Base-by-base conservation (phyloP, 1,284 basidiomycete genomes). In the Trametes hirsuta region DNA sequence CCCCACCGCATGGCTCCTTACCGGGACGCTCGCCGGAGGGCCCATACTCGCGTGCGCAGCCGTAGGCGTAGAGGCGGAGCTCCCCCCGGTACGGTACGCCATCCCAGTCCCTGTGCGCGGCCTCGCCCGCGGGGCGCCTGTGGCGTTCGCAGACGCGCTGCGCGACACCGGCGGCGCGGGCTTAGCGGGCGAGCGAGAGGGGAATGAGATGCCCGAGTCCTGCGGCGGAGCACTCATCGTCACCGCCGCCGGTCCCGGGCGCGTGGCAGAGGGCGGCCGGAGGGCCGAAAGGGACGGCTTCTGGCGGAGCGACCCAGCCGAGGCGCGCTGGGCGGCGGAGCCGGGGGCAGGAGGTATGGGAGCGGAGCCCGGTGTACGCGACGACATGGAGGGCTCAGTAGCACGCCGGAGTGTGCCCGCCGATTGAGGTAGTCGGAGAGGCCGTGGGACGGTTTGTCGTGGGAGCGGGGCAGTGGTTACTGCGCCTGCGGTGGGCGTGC, bases 31-130 rank as follows among this genome's bases (percentile, higher is more conserved):
- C 30, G 30, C 30, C 30, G 30, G 30, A 30, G 30, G 30, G 30
- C 47, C 54, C 1, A 55, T 37, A 14, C 46, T 21, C 47, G 56
- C 48, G 11, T 67, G 50, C 47, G 63, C 59, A 36, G 36, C 53
- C 21, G 68, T 58, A 48, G 75, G 77, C 21, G 49, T 37, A 9
- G 49, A 52, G 42, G 74, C 41, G 0, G 56, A 40, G 52, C 34
- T 60, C 40, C 58, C 55, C 24, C 58, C 47, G 24, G 61, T 80
- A 53, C 82, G 78, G 66, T 89, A 89, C 45, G 77, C 75, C 88
- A 90, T 89, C 37, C 87, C 88, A 9, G 87, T 87, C 6, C 88
- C 87, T 14, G 84, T 88, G 39, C 87, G 73, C 14, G 87, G 84
- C 60, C 76, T 81, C 22, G 79, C 77, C 52, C 66, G 67, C 34